Evolutionary conservation across 768 basidiomycete genomes (phyloP), one percentile per base, ranked within the genome.

Genomic region (Strobilomyces echinocephalus): DNA sequence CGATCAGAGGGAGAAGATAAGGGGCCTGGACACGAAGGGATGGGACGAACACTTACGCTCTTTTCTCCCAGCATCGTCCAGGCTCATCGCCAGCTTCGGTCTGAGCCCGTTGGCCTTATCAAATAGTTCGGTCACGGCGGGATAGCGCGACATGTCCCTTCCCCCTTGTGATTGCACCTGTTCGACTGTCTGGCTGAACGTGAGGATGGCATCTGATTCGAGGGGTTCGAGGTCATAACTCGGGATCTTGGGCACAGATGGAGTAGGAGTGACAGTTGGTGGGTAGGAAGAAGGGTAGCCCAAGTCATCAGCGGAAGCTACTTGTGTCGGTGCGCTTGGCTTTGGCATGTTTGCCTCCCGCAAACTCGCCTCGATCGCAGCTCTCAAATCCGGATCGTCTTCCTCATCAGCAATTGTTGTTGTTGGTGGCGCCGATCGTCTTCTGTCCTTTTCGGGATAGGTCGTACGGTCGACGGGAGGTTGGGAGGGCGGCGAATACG

Each of bases 361-460:
- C 56, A 99, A 69, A 65, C 89, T 92, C 0, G 97, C 97, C 65
- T 97, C 93, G 47, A 99, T 99, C 0, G 97, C 97, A 18, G 95
- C 90, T 54, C 78, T 82, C 18, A 99, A 75, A 53, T 98, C 94
- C 11, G 89, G 88, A 69, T 99, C 95, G 4, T 95, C 89, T 31
- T 95, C 95, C 11, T 91, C 88, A 11, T 76, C 82, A 4, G 36
- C 16, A 5, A 69, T 73, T 15, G 64, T 60, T 14, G 54, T 30
- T 30, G 63, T 59, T 8, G 60, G 43, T 30, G 72, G 64, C 43
- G 52, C 46, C 11, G 61, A 63, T 15, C 41, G 53, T 45, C 56
- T 60, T 47, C 54, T 52, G 12, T 36, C 55, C 20, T 45, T 33
- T 15, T 61, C 56, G 15, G 78, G 79, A 48, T 77, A 78, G 51